These are phyloP conservation scores for Phaeosphaeriaceae sp. DNA, from an alignment of 2,329 filamentous ascomycete genomes.

Conservation along the genomic window DNA sequence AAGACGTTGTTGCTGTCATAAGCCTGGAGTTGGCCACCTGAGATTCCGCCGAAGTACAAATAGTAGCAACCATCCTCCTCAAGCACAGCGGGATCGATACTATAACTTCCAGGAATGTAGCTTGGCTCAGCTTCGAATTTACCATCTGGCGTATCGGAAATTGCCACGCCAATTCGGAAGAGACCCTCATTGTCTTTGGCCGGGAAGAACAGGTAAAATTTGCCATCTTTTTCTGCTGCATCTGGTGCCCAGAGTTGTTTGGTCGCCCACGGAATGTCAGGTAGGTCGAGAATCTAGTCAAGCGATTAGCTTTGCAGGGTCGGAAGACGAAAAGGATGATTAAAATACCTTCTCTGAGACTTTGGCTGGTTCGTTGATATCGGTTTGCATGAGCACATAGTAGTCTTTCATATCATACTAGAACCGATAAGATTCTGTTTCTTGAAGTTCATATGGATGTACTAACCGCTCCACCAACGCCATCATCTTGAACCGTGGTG, in stretches of 20 bases:
- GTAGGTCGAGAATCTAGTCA: conserved; percentile 6
- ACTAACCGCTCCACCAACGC: not conserved
- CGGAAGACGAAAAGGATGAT: conserved; percentile 35
- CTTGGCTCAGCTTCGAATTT: conserved; percentile 71
- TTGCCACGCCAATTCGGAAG: conserved; percentile 77
- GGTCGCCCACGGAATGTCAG: conserved; percentile 74
- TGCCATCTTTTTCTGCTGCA: conserved; percentile 69
- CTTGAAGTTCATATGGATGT: not conserved
- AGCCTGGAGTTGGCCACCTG: conserved; percentile 80
- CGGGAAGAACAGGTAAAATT: conserved; percentile 79
- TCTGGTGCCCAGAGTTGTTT: conserved; percentile 84
- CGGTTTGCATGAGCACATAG: conserved; percentile 72
- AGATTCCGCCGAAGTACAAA: conserved; percentile 78
- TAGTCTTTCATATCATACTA: conserved; percentile 83
- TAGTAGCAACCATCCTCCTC: conserved; percentile 71
- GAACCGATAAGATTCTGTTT: not conserved
- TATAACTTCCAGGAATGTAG: conserved; percentile 71
- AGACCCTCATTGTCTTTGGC: conserved; percentile 71
- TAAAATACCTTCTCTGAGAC: conserved; percentile 74
- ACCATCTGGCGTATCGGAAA: conserved; percentile 67
- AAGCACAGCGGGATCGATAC: conserved; percentile 76
- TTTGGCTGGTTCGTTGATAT: conserved; percentile 63
- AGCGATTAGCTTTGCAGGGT: conserved; percentile 21
- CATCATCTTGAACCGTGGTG: not conserved
- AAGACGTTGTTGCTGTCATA: conserved; percentile 67